phyloP scores from a whole-genome alignment of 2,329 filamentous ascomycete species.

The Alternaria angustiovoidea region DNA sequence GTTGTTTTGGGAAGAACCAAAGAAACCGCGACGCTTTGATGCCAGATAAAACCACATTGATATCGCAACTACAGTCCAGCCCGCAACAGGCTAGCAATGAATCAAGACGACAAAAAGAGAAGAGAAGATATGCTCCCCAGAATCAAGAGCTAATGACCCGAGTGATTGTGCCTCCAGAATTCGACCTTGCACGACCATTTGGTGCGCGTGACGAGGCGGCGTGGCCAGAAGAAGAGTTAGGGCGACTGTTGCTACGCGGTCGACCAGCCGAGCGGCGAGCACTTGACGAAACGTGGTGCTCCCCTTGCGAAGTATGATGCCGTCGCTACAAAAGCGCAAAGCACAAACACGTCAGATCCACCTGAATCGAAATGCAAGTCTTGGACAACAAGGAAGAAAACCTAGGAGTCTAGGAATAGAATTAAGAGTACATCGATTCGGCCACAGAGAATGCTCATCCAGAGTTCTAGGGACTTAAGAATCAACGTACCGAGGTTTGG shows the following conservation, averaged over 20 bases:
- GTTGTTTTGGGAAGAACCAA: slow-evolving; percentile 31
- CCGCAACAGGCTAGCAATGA: slow-evolving; percentile 19
- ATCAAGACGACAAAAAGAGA: slow-evolving; percentile 7
- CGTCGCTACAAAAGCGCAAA: slow-evolving; percentile 51
- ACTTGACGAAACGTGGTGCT: slow-evolving; percentile 42
- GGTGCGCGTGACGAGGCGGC: slow-evolving; percentile 35
- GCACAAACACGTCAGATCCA: slow-evolving; percentile 52
- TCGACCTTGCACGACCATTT: slow-evolving; percentile 39
- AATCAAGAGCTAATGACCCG: slow-evolving; percentile 27
- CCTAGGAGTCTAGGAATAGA: slow-evolving; percentile 50
- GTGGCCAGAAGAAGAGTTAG: slow-evolving; percentile 47
- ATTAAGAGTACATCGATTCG: slow-evolving; percentile 54
- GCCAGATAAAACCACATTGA: slow-evolving; percentile 24
- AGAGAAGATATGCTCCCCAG: slow-evolving; percentile 3
- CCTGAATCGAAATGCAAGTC: slow-evolving; percentile 47
- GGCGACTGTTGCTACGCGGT: slow-evolving; percentile 52
- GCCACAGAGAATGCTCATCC: slow-evolving; percentile 49
- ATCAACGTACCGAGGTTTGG: slow-evolving; percentile 55
- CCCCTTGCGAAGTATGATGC: slow-evolving; percentile 48
- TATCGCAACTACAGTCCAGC: slow-evolving; percentile 23
- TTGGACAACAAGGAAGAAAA: slow-evolving; percentile 42
- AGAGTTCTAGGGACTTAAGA: slow-evolving; percentile 52
- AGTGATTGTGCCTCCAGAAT: slow-evolving; percentile 43
- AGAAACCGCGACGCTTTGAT: slow-evolving; percentile 25
- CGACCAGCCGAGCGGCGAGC: slow-evolving; percentile 47